A percentile compares a stretch with the other conserved stretches of the same genome.
phyloP scores from a whole-genome alignment of 331 rosid genomes.

The Acacia concinna region DNA sequence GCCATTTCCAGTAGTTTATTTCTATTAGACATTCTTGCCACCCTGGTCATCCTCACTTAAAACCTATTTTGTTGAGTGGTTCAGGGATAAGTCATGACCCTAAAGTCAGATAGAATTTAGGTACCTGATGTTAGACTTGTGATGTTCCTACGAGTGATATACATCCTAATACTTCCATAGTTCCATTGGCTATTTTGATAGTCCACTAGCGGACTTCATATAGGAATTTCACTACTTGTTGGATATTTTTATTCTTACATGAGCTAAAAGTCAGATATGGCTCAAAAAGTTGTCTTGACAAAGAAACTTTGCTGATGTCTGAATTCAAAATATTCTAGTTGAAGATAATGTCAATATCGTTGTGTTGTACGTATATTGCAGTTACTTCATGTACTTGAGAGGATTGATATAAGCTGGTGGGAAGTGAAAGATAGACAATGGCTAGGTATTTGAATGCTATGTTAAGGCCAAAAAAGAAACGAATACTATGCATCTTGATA shows the following conservation, averaged over 20 bases:
- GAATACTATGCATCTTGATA: not conserved
- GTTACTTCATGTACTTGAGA: slow-evolving; percentile 1
- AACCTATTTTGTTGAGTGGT: slow-evolving; percentile 3
- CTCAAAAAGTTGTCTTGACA: not conserved
- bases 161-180: not conserved
- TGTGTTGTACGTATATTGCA: slow-evolving; percentile 4
- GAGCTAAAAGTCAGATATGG: not conserved
- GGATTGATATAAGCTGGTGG: not conserved
- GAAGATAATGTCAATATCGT: slow-evolving; percentile 14
- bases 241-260: not conserved
- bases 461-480: not conserved
- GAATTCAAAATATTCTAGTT: not conserved
- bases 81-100: not conserved
- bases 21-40: not conserved
- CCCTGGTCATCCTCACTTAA: not conserved
- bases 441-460: not conserved
- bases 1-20: slow-evolving; percentile 6
- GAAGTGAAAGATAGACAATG: not conserved
- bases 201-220: not conserved
- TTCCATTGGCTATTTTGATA: slow-evolving; percentile 24
- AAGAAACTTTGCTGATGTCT: not conserved
- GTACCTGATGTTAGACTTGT: not conserved
- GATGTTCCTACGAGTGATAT: slow-evolving; percentile 2
- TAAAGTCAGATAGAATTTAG: slow-evolving; percentile 14
- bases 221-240: not conserved